phyloP scores from a whole-genome alignment of 2,329 filamentous ascomycete genomes.

The Colletotrichum sp. region DNA sequence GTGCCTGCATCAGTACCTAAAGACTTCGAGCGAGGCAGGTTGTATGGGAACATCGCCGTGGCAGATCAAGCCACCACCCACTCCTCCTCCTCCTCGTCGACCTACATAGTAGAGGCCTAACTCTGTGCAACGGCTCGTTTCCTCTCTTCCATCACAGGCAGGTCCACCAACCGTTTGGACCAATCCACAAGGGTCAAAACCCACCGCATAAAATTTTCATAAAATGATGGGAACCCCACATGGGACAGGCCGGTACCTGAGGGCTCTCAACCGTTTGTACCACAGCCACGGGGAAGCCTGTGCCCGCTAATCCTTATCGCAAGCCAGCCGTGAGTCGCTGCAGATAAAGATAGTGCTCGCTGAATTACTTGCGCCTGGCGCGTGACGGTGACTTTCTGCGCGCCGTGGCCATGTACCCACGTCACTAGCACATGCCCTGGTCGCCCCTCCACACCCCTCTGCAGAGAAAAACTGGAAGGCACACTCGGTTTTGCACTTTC shows the following conservation, averaged over 20 bases:
- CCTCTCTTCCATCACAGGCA: not conserved
- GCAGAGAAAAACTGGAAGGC: constrained; percentile 15
- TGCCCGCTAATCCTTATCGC: not conserved
- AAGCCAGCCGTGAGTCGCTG: not conserved
- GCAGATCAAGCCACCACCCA: not conserved
- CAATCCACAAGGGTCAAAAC: not conserved
- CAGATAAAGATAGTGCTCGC: not conserved
- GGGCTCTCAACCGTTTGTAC: constrained; percentile 14
- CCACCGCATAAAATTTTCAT: constrained; percentile 17
- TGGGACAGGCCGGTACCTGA: not conserved
- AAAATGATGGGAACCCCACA: not conserved
- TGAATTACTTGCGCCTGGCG: not conserved
- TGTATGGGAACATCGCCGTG: not conserved
- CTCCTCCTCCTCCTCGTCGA: not conserved
- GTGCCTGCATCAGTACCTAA: not conserved
- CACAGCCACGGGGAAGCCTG: not conserved
- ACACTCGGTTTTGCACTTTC: not conserved
- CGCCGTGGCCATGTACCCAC: not conserved
- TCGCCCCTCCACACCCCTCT: not conserved
- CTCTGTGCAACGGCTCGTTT: not conserved
- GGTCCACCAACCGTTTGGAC: not conserved
- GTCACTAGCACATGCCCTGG: constrained; percentile 11
- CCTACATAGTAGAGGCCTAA: not conserved
- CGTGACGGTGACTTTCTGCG: not conserved
- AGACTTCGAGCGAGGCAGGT: not conserved